phyloP scores from a whole-genome alignment of 768 basidiomycete genomes.

The Hirschioporus abietinus region DNA sequence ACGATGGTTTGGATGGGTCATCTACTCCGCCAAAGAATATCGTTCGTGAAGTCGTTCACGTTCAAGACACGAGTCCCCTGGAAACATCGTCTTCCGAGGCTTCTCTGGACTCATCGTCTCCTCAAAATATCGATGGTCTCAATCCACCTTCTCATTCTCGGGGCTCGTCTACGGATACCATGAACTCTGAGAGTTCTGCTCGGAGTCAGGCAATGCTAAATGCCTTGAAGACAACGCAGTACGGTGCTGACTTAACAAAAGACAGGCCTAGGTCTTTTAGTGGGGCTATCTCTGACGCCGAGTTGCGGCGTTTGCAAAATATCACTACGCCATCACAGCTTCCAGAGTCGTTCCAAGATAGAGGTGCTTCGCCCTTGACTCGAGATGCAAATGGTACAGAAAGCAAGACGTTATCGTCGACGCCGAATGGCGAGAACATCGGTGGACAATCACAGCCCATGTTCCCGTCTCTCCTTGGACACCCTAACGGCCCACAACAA shows the following conservation, averaged over 20 bases:
- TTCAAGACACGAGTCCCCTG: slow-evolving; percentile 63
- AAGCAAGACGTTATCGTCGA: slow-evolving; percentile 36
- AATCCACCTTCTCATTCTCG: slow-evolving; percentile 64
- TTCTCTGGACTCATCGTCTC: slow-evolving; percentile 64
- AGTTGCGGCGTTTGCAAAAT: slow-evolving; percentile 71
- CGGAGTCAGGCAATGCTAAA: neutral
- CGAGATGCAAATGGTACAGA: slow-evolving; percentile 35
- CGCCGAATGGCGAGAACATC: neutral
- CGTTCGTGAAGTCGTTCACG: slow-evolving; percentile 46
- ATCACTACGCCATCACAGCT: slow-evolving; percentile 34
- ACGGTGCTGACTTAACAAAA: slow-evolving; percentile 43
- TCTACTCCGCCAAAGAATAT: slow-evolving; percentile 63
- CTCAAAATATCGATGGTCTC: slow-evolving; percentile 61
- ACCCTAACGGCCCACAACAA: neutral
- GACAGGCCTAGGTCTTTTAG: slow-evolving; percentile 81
- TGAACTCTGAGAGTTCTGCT: slow-evolving; percentile 33
- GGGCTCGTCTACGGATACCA: slow-evolving; percentile 77
- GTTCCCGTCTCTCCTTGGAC: neutral
- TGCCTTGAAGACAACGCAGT: neutral
- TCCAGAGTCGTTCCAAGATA: slow-evolving; percentile 30
- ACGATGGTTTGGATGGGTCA: slow-evolving; percentile 44
- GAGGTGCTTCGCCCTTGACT: slow-evolving; percentile 42
- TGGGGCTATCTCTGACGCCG: slow-evolving; percentile 68
- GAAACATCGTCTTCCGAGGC: slow-evolving; percentile 61
- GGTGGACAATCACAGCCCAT: neutral